A percentile compares a stretch with the other conserved stretches of the same genome.
Conservation (phyloP, 345 rosid genomes). For the Hypericum androsaemum region DNA sequence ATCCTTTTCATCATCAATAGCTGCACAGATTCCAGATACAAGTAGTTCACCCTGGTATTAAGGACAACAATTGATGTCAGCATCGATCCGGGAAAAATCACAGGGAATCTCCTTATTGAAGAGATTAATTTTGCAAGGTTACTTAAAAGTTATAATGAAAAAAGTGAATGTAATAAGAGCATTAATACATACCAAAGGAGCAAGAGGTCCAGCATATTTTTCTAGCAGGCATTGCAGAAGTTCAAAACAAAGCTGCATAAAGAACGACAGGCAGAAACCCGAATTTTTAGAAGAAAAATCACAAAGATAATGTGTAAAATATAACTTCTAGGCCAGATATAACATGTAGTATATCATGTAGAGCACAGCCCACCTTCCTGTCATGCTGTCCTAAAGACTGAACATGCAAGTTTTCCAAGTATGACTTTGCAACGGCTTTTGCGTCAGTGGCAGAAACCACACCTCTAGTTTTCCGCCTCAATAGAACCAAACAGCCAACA, state of each 20-base stretch:
- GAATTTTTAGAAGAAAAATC: neutral
- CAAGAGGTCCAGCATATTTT: conserved; percentile 38
- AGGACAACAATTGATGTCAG: neutral
- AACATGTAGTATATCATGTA: too few species aligned
- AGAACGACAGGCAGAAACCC: conserved; percentile 9
- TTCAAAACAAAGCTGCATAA: conserved; percentile 74
- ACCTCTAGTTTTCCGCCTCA: conserved; percentile 53
- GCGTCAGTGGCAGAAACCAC: conserved; percentile 44
- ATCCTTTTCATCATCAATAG: conserved; percentile 83
- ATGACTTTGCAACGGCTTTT: conserved; percentile 46
- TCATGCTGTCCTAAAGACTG: conserved; percentile 68
- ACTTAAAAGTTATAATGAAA: neutral
- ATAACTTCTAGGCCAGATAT: too few species aligned
- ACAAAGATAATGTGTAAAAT: neutral
- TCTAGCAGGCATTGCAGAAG: conserved; percentile 72
- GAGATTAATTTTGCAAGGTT: too few species aligned
- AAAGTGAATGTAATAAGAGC: conserved; percentile 9
- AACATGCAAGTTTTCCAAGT: conserved; percentile 47
- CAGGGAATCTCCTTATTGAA: too few species aligned
- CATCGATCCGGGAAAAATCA: neutral
- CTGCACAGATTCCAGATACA: conserved; percentile 57
- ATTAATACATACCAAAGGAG: conserved; percentile 39
- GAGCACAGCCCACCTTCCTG: conserved; percentile 44
- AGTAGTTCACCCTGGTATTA: conserved; percentile 42
- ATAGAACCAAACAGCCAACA: conserved; percentile 77